A percentile compares a stretch with the other conserved stretches of the same genome.
These are phyloP conservation scores for Halophytophthora batemanensis DNA, from an alignment of 352 stramenopile species.

Conservation along the genomic window DNA sequence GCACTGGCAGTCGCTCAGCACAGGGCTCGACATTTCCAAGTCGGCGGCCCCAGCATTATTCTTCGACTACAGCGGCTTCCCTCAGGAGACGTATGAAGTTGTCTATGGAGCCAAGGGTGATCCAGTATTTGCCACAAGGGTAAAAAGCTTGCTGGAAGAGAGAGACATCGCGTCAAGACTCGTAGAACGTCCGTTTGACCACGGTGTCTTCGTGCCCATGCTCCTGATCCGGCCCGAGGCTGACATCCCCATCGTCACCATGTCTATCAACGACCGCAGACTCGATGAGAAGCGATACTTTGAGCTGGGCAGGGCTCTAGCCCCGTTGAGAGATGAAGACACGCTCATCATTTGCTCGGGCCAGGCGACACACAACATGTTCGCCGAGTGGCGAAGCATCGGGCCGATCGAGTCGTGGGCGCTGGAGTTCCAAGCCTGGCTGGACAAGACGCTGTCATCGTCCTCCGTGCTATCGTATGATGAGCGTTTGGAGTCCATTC, in stretches of 20 bases:
- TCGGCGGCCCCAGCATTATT: slow-evolving; percentile 16
- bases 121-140: slow-evolving; percentile 53
- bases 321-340: slow-evolving; percentile 45
- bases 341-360: slow-evolving; percentile 73
- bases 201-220: slow-evolving; percentile 93
- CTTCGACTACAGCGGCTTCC: slow-evolving; percentile 92
- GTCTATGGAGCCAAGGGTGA: slow-evolving; percentile 72
- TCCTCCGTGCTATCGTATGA: slow-evolving; percentile 9
- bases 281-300: slow-evolving; percentile 42
- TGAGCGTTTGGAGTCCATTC: slow-evolving; percentile 14
- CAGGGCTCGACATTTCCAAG: slow-evolving; percentile 6
- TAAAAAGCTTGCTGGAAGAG: slow-evolving; percentile 50
- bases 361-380: slow-evolving; percentile 30
- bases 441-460: slow-evolving; percentile 18
- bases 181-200: slow-evolving; percentile 73
- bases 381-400: slow-evolving; percentile 2
- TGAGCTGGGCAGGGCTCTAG: slow-evolving; percentile 47
- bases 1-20: slow-evolving; percentile 1
- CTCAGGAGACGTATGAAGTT: slow-evolving; percentile 77
- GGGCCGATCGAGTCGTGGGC: slow-evolving; percentile 12
- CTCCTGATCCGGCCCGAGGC: slow-evolving; percentile 85
- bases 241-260: slow-evolving; percentile 83
- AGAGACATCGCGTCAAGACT: slow-evolving; percentile 45
- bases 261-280: slow-evolving; percentile 54
- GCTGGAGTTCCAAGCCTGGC: slow-evolving; percentile 20